Evolutionary conservation across 352 stramenopile species (phyloP).

Genomic region (Globisporangium uncinulatum): DNA sequence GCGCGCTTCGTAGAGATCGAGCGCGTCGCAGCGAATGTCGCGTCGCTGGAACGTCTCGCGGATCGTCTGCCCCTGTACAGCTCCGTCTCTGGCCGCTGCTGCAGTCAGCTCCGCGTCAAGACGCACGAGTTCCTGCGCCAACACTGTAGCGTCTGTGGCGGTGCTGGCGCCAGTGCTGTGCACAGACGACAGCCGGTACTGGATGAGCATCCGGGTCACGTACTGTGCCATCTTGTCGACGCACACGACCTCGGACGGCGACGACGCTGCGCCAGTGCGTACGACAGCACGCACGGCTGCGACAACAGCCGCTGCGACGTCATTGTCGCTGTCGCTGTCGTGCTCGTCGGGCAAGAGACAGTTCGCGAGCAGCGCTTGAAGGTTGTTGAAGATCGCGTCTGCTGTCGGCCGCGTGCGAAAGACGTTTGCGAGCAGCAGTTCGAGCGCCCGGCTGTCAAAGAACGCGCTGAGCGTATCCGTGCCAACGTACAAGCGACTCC

Average conservation of each 20-base stretch:
- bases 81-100: constrained; percentile 37
- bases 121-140: constrained; percentile 42
- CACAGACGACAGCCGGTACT: constrained; percentile 36
- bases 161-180: constrained; percentile 37
- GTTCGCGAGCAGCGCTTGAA: constrained; percentile 53
- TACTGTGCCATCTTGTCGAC: constrained; percentile 24
- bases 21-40: constrained; percentile 65
- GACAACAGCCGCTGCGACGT: constrained; percentile 44
- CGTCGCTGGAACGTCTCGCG: constrained; percentile 73
- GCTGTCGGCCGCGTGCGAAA: constrained; percentile 27
- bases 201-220: constrained; percentile 45
- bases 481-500: constrained; percentile 57
- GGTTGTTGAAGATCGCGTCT: constrained; percentile 46
- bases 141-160: not conserved
- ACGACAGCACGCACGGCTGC: constrained; percentile 30
- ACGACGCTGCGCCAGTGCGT: not conserved
- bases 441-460: constrained; percentile 64
- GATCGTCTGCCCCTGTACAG: constrained; percentile 62
- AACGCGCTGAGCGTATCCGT: constrained; percentile 63
- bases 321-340: constrained; percentile 19
- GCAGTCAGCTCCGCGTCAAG: constrained; percentile 43
- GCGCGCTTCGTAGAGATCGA: constrained; percentile 41
- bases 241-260: not conserved
- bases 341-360: constrained; percentile 39
- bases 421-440: constrained; percentile 56